Percentiles rank a stretch among this genome's conserved stretches.
Evolutionary conservation across 108 stramenopile genomes (phyloP).

Genomic region (Nitzschia inconspicua): DNA sequence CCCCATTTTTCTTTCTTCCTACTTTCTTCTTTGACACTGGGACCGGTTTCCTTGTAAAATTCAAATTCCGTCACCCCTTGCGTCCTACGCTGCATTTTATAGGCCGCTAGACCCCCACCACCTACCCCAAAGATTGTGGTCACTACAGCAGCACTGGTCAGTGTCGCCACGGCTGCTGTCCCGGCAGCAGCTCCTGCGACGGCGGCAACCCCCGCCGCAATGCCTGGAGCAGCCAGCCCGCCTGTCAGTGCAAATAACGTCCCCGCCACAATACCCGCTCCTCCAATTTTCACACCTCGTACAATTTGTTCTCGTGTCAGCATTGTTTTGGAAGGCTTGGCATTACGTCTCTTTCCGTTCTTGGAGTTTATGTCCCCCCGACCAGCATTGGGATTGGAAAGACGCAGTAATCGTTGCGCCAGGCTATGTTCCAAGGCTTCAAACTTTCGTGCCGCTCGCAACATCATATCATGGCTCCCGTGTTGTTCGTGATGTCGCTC

Average conservation of each 20-base stretch:
- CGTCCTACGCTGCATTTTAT: constrained; percentile 80
- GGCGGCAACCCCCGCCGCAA: constrained; percentile 77
- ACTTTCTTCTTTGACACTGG: not conserved
- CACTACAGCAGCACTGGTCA: constrained; percentile 77
- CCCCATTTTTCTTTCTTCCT: not conserved
- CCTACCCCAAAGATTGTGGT: constrained; percentile 87
- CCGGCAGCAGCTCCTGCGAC: constrained; percentile 70
- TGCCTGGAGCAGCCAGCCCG: constrained; percentile 69
- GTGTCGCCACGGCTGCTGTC: constrained; percentile 59
- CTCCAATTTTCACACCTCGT: constrained; percentile 71
- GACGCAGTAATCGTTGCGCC: constrained; percentile 58
- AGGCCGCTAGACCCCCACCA: constrained; percentile 77
- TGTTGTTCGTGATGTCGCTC: constrained; percentile 8
- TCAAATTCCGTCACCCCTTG: constrained; percentile 83
- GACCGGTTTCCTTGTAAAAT: constrained; percentile 46
- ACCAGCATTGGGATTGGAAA: constrained; percentile 33
- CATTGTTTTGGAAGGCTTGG: constrained; percentile 7
- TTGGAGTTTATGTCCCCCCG: not conserved
- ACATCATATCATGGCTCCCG: not conserved
- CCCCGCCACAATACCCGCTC: constrained; percentile 64
- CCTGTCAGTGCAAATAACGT: constrained; percentile 74
- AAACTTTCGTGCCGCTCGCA: constrained; percentile 73
- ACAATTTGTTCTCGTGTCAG: constrained; percentile 54
- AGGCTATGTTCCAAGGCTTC: constrained; percentile 77
- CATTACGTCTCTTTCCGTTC: not conserved